Conservation (phyloP, 202 grass and related monocot species). For the Hordeum pubiflorum region DNA sequence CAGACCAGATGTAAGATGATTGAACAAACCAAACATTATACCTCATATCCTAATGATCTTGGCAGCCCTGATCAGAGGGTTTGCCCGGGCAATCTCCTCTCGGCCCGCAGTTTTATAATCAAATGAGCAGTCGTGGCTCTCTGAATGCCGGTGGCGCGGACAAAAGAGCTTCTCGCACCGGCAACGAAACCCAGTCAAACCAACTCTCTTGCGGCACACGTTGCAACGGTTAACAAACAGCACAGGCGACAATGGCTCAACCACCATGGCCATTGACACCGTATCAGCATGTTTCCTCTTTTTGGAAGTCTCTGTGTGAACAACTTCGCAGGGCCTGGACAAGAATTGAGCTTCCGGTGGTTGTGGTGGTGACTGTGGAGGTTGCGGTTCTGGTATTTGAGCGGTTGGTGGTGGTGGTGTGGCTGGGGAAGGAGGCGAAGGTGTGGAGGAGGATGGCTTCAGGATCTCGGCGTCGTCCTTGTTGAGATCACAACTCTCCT, state of each 20-base stretch:
- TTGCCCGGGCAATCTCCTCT: constrained; percentile 59
- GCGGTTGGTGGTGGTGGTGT: constrained; percentile 23
- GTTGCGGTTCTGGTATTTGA: constrained; percentile 31
- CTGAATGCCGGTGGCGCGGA: constrained; percentile 49
- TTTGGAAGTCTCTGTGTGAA: constrained; percentile 15
- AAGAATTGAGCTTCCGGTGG: constrained; percentile 23
- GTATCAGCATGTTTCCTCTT: constrained; percentile 18
- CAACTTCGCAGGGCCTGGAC: constrained; percentile 19
- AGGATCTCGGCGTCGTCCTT: constrained; percentile 74
- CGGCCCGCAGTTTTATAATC: constrained; percentile 59
- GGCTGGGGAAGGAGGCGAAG: constrained; percentile 38
- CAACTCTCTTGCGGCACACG: constrained; percentile 49
- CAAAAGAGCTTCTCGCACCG: constrained; percentile 64
- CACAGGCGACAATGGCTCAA: constrained; percentile 9
- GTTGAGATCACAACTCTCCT: constrained; percentile 71
- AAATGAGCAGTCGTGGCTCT: constrained; percentile 57
- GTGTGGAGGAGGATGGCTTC: constrained; percentile 49
- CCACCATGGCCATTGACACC: neutral
- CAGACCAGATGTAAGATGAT: neutral
- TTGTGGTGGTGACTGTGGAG: constrained; percentile 12
- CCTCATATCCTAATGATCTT: constrained; percentile 83
- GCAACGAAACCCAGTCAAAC: constrained; percentile 52
- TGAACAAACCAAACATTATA: constrained; percentile 3
- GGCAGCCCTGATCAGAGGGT: constrained; percentile 59
- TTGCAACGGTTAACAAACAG: constrained; percentile 50